These are phyloP conservation scores for Heliamphora pulchella DNA, from an alignment of 179 eudicot genomes.

Conservation along the genomic window DNA sequence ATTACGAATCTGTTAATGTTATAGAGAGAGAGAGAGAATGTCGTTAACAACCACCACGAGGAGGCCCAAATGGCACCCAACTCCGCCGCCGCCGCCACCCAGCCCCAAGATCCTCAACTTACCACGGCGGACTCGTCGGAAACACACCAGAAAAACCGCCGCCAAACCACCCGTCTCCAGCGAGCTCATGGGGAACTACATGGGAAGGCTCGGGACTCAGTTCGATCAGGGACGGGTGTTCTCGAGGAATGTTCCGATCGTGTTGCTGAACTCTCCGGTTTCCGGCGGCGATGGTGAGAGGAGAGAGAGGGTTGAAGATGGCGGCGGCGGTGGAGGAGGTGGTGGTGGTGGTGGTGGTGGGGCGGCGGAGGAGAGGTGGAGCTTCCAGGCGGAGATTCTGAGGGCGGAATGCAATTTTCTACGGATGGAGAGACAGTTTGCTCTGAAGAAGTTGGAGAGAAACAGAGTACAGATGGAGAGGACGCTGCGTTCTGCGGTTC, in stretches of 20 bases:
- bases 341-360: conserved; percentile 15
- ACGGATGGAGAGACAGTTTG: conserved; percentile 67
- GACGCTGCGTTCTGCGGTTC: conserved; percentile 57
- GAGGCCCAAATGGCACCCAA: conserved; percentile 54
- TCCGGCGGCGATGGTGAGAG: conserved; percentile 21
- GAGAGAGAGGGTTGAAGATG: conserved; percentile 24
- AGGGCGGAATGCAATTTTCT: conserved; percentile 76
- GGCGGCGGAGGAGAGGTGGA: conserved; percentile 51
- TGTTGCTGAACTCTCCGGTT: conserved; percentile 26
- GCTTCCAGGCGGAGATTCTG: conserved; percentile 78
- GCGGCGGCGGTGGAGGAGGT: not conserved
- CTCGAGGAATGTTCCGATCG: conserved; percentile 33
- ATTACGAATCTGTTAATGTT: too few relatives aligned
- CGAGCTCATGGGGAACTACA: conserved; percentile 13
- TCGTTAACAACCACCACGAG: conserved; percentile 30
- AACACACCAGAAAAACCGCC: conserved; percentile 23
- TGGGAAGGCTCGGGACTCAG: conserved; percentile 38
- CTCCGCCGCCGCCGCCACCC: conserved; percentile 64
- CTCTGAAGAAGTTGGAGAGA: conserved; percentile 50
- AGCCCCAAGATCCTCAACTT: conserved; percentile 64
- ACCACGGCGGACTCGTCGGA: conserved; percentile 61
- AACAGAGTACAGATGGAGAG: conserved; percentile 44
- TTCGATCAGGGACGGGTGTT: conserved; percentile 45
- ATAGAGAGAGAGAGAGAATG: conserved; percentile 17
- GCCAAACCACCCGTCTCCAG: conserved; percentile 12